Percentiles rank a stretch among this genome's conserved stretches.
phyloP scores from a whole-genome alignment of 805 yeast species.

The Kodamaea laetipori region DNA sequence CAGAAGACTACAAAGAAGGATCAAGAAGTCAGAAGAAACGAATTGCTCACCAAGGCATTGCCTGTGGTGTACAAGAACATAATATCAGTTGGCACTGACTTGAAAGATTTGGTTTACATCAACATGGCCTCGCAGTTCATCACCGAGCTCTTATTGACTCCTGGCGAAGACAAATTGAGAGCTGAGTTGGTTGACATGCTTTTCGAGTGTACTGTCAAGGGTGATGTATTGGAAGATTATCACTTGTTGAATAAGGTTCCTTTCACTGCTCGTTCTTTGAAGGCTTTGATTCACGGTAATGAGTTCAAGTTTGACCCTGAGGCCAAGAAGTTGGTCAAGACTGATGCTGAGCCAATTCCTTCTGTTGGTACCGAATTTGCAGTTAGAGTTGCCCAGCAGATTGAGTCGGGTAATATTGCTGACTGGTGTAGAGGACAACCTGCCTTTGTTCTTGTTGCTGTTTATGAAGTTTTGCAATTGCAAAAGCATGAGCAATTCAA shows the following conservation, averaged over 20 bases:
- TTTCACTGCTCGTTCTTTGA: conserved; percentile 71
- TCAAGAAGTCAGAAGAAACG: conserved; percentile 69
- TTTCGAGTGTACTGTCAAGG: conserved; percentile 56
- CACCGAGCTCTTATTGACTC: conserved; percentile 69
- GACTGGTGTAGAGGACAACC: conserved; percentile 71
- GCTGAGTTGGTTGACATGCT: conserved; percentile 56
- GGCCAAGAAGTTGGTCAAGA: conserved; percentile 48
- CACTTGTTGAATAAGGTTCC: conserved; percentile 70
- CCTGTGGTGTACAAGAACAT: conserved; percentile 65
- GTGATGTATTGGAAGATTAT: conserved; percentile 64
- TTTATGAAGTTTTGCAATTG: conserved; percentile 64
- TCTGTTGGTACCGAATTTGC: conserved; percentile 63
- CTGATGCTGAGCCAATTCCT: conserved; percentile 41
- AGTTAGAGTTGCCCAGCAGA: conserved; percentile 50
- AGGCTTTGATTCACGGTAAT: conserved; percentile 81
- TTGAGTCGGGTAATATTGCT: conserved; percentile 41
- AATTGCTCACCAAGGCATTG: conserved; percentile 63
- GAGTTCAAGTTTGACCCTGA: conserved; percentile 67
- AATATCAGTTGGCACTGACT: conserved; percentile 11
- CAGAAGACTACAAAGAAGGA: conserved; percentile 82
- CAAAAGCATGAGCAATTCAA: conserved; percentile 43
- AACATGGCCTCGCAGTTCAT: conserved; percentile 84
- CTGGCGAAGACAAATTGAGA: conserved; percentile 45
- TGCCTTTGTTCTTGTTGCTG: conserved; percentile 78
- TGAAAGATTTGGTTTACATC: conserved; percentile 38